Evolutionary conservation across 495 filamentous ascomycete genomes (phyloP).

Genomic region (Aspergillus incahuasiensis): DNA sequence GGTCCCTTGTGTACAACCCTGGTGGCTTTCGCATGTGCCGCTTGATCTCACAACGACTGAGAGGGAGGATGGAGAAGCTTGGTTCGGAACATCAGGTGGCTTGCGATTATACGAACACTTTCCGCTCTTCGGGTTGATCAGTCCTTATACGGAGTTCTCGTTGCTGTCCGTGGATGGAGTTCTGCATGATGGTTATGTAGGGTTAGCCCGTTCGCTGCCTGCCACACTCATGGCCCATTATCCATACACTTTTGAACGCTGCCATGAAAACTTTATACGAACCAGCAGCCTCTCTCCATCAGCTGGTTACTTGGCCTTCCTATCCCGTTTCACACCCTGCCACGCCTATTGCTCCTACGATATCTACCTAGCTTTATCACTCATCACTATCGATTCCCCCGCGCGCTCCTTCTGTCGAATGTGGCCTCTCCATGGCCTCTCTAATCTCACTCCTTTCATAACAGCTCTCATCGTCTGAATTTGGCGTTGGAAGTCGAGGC

Average conservation of each 20-base stretch:
- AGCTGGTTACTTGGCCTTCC: conserved; percentile 12
- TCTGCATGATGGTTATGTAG: conserved; percentile 10
- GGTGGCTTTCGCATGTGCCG: conserved; percentile 15
- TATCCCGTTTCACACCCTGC: conserved; percentile 6
- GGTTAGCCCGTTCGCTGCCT: conserved; percentile 1
- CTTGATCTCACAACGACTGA: conserved; percentile 17
- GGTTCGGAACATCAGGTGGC: conserved; percentile 11
- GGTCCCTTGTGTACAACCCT: neutral
- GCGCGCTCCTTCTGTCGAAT: conserved; percentile 16
- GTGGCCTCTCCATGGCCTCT: conserved; percentile 22
- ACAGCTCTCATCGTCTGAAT: conserved; percentile 35
- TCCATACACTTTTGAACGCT: conserved; percentile 9
- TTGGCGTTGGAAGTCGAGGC: conserved; percentile 47
- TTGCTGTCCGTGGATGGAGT: conserved; percentile 8
- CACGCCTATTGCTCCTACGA: conserved; percentile 14
- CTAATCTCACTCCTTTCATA: conserved; percentile 32
- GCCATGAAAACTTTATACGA: conserved; percentile 10
- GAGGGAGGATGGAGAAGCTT: conserved; percentile 13
- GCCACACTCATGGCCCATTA: conserved; percentile 1
- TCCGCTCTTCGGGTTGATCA: conserved; percentile 5
- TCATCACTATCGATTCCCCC: conserved; percentile 23
- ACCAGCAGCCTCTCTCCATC: conserved; percentile 15
- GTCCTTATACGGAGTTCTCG: conserved; percentile 4
- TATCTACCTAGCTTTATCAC: conserved; percentile 14
- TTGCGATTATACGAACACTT: conserved; percentile 16